These are phyloP conservation scores for Aureobasidium sp. DNA, from an alignment of 2,329 filamentous ascomycete species.

Conservation along the genomic window DNA sequence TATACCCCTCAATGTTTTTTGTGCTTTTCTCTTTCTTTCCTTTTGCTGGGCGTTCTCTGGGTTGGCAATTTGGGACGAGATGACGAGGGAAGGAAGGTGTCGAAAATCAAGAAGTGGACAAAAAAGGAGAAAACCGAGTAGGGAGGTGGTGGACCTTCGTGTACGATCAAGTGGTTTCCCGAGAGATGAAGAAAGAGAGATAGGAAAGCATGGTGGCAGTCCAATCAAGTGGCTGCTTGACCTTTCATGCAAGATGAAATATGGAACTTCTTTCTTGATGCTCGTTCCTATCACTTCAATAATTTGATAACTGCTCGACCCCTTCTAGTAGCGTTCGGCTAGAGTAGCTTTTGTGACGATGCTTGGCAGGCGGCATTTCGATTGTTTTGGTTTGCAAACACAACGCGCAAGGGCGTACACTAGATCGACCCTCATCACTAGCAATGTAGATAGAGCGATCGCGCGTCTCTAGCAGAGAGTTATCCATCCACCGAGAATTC, in stretches of 20 bases:
- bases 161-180: not conserved
- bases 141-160: not conserved
- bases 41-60: slow-evolving; percentile 1
- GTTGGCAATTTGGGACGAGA: not conserved
- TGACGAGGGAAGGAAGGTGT: not conserved
- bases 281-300: not conserved
- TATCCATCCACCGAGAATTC: not conserved
- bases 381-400: slow-evolving; percentile 4
- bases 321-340: too few species aligned
- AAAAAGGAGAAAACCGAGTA: not conserved
- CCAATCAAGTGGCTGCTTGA: not conserved
- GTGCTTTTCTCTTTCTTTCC: not conserved
- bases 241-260: not conserved
- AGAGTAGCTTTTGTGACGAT: not conserved
- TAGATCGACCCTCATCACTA: not conserved
- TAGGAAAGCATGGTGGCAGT: not conserved
- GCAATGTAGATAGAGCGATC: not conserved
- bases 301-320: too few species aligned
- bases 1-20: slow-evolving; percentile 12
- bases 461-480: not conserved
- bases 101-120: not conserved
- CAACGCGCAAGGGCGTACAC: not conserved
- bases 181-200: not conserved
- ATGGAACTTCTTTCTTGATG: not conserved
- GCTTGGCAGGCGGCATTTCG: not conserved